Percentiles rank a stretch among this genome's conserved stretches.
These are phyloP conservation scores for Penicillium occitanis DNA, from an alignment of 2,329 filamentous ascomycete species.

Conservation along the genomic window DNA sequence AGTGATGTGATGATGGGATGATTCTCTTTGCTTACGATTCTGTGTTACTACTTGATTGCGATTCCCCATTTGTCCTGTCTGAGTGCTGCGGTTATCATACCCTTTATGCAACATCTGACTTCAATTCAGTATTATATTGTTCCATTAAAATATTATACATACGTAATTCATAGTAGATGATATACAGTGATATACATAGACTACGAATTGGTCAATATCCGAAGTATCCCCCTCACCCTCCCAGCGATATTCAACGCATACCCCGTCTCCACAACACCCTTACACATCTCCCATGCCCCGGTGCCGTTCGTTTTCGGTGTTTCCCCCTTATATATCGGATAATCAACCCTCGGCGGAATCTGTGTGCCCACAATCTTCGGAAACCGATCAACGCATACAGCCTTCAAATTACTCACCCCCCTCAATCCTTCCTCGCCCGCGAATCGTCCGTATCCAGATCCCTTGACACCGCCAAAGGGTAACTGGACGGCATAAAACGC, in stretches of 20 bases:
- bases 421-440: conserved; percentile 85
- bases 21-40: background rate
- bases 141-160: background rate
- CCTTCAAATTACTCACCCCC: conserved; percentile 82
- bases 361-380: conserved; percentile 61
- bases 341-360: conserved; percentile 77
- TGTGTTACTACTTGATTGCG: conserved; percentile 3
- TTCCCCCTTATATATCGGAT: conserved; percentile 69
- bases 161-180: background rate
- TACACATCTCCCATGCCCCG: conserved; percentile 60
- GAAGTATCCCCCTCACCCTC: conserved; percentile 38
- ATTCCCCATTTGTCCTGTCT: background rate
- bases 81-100: conserved; percentile 10
- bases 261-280: conserved; percentile 48
- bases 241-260: conserved; percentile 47
- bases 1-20: conserved; percentile 3
- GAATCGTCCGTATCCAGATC: conserved; percentile 90
- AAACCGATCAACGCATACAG: conserved; percentile 74
- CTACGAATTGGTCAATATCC: conserved; percentile 41
- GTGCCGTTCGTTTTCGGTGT: conserved; percentile 54
- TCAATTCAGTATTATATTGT: background rate
- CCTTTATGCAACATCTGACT: background rate
- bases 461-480: conserved; percentile 87
- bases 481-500: conserved; percentile 91
- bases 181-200: background rate